These are phyloP conservation scores for Leishmania guyanensis DNA, from an alignment of 208 protist genomes.

Conservation along the genomic window DNA sequence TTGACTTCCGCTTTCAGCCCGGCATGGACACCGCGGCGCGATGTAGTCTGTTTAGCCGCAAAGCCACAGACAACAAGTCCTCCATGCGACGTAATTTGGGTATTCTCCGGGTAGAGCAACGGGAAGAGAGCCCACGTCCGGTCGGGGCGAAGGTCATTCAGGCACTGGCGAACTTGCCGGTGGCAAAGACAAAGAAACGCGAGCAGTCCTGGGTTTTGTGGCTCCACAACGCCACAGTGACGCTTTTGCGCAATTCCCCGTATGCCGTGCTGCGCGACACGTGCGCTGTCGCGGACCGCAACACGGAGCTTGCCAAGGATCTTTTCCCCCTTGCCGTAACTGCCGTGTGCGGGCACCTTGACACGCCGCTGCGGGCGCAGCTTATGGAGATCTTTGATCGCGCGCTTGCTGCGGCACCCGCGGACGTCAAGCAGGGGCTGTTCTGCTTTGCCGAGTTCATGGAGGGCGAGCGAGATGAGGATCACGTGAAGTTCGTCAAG, in stretches of 20 bases:
- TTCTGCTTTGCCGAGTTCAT: slow-evolving; percentile 89
- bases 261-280: slow-evolving; percentile 71
- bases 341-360: slow-evolving; percentile 63
- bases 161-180: slow-evolving; percentile 65
- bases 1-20: slow-evolving; percentile 69
- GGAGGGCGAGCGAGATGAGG: slow-evolving; percentile 76
- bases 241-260: slow-evolving; percentile 79
- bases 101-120: slow-evolving; percentile 84
- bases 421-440: slow-evolving; percentile 80
- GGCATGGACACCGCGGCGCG: slow-evolving; percentile 52
- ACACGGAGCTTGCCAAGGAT: slow-evolving; percentile 78
- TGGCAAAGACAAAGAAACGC: slow-evolving; percentile 79
- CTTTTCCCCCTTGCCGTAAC: slow-evolving; percentile 86
- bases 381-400: slow-evolving; percentile 80
- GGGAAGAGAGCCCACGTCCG: slow-evolving; percentile 36
- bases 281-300: slow-evolving; percentile 54
- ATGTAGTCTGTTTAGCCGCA: slow-evolving; percentile 79
- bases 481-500: slow-evolving; percentile 48
- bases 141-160: slow-evolving; percentile 59
- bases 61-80: slow-evolving; percentile 82
- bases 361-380: slow-evolving; percentile 35
- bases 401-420: slow-evolving; percentile 64
- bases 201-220: slow-evolving; percentile 91
- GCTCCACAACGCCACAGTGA: slow-evolving; percentile 80
- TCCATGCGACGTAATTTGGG: slow-evolving; percentile 77